Base-by-base conservation (phyloP, 1,284 basidiomycete species). In the Sporisorium sorghi region DNA sequence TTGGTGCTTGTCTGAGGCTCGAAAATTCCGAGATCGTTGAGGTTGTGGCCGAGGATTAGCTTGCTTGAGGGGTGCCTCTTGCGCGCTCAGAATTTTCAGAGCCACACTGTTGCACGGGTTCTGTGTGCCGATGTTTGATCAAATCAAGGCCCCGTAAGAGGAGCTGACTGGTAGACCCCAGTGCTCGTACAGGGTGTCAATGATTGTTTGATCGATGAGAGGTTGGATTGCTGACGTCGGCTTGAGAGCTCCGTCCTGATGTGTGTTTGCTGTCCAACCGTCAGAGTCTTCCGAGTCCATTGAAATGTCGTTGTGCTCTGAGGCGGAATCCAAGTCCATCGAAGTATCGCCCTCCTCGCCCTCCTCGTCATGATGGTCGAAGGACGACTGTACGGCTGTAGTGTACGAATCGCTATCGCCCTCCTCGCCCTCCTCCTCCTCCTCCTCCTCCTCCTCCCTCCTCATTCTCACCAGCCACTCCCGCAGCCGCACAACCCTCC, bases 181-280 rank as follows among this genome's bases (percentile, higher is more conserved):
- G 24, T 40, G 12, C 26, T 64, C 61, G n/a, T 8, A 28, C n/a
- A 61, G n/a, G n/a, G n/a, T n/a, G 32, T 28, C 21, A 19, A 44
- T 8, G 3, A 5, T 26, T 32, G 46, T 12, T 17, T 26, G 15
- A 10, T 55, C 53, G 26, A 55, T 32, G 8, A 33, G n/a, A 35
- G 28, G 32, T 35, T 19, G 10, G 30, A 43, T 46, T 5, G 9
- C 35, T 15, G 35, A 15, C 10, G 9, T 15, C 15, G 15, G 17
- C 46, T 30, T 33, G 53, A 46, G 2, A 54, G 33, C 8, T 12
- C 28, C 17, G 35, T 39, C 35, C 8, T 24, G 48, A 5, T 39
- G 1, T 5, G 19, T 26, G 23, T 28, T 19, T 23, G 42, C 23
- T 6, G 5, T 2, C 26, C n/a, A 30, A 19, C 32, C 39, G 26